Evolutionary conservation across 2,329 filamentous ascomycete species (phyloP), one percentile per base, ranked within the genome.

Genomic region (Blastomyces gilchristii): DNA sequence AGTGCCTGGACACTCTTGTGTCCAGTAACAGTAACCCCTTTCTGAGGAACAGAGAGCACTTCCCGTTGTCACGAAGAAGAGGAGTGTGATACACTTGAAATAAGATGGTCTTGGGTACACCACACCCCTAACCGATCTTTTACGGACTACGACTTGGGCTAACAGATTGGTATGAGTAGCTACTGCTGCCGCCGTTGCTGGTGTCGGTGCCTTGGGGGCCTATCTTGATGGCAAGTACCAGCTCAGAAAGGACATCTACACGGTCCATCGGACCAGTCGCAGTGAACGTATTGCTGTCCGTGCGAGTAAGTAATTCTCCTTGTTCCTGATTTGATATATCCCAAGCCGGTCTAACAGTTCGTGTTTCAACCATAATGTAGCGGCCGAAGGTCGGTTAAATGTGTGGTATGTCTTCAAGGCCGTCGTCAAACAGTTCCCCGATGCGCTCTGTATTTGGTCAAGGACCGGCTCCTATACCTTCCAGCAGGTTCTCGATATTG

Each of bases 181-280:
- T 39, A 64, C 68, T 53, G 69, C 70, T 53, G 70, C 72, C 16
- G 66, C 68, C 18, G 69, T 70, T 22, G 73, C 72, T 16, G 72
- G 71, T 50, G 69, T 68, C n/a, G 71, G 73, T 43, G 77, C 77
- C 12, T 76, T 77, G 14, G 81, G 82, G 50, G 80, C 81, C 16
- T 89, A 90, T 68, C 76, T 89, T 54, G 83, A 91, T 69, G 89
- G 85, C 62, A 90, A 88, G 76, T 86, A 83, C 68, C 84, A 88
- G 71, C 71, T 91, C 59, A 72, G 75, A 52, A 84, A 88, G 69
- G 89, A 92, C 71, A 66, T 87, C 18, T 68, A 70, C 0, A 68
- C 69, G 7, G 72, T 88, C n/a, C 71, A 76, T 14, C 74, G 74
- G 12, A 64, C 76, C n/a, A 77, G 74, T 45, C 74, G 72, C 41